Base-by-base conservation (phyloP, 208 protist species). In the Acanthamoeba healyi region DNA sequence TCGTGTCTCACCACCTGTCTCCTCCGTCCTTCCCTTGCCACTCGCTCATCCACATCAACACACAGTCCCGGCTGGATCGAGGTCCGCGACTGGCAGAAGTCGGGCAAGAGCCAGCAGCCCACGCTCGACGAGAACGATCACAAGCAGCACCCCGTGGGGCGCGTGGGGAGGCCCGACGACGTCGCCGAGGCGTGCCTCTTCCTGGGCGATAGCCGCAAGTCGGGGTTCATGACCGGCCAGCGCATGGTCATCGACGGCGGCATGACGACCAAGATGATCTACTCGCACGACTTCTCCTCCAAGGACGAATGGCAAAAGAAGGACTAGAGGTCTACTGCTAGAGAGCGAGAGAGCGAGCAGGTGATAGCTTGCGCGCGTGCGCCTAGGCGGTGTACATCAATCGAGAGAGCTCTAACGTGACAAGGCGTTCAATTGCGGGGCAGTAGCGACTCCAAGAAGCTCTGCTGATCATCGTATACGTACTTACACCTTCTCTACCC, bases 181-280 rank as follows among this genome's bases (percentile, higher is more conserved):
- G 38, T 92, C 0, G 86, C 58, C 38, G 42, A 92, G 56, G 58
- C 61, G 32, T 65, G 58, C 58, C 61, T 92, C 58, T 92, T 56
- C 86, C n/a, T 92, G 36, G 38, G 42, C 42, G 61, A 74, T 17
- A 32, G 38, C 36, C 24, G 61, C 6, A 49, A 51, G 61, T 32
- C 58, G 42, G 86, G 86, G 19, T 92, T 92, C 86, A 92, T 92
- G 29, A 92, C 86, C 6, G 86, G 56, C 32, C 54, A 67, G 42
- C 72, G 74, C 58, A 51, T 92, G 12, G 17, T 36, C 34, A 46
- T 92, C 19, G 86, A 92, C 26, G 86, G 86, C 6, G 86, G 86
- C 86, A 92, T 87, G 46, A 87, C 79, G 22, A 87, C 56, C 44
- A 87, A 87, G 79, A 87, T 87, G 79, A 87, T 87, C 17, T 87